phyloP scores from a whole-genome alignment of 768 basidiomycete species.

The Pulveroboletus sp. region DNA sequence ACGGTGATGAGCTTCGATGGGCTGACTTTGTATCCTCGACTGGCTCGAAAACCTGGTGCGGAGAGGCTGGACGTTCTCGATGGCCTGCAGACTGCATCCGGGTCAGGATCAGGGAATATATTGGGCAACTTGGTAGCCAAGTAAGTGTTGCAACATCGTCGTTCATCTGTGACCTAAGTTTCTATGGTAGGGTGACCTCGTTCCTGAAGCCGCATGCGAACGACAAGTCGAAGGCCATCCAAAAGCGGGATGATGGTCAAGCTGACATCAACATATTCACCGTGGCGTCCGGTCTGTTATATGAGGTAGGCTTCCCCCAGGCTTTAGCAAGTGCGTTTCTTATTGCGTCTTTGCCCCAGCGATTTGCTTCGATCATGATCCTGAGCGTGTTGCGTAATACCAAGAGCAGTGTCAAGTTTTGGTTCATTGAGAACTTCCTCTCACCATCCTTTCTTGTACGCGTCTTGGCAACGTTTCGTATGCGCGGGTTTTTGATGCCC shows the following conservation, averaged over 20 bases:
- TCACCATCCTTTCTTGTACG: conserved; percentile 92
- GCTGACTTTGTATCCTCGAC: conserved; percentile 79
- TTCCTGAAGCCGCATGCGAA: conserved; percentile 36
- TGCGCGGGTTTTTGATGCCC: background rate
- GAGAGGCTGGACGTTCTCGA: conserved; percentile 78
- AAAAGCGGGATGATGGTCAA: conserved; percentile 39
- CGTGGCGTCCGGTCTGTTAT: conserved; percentile 92
- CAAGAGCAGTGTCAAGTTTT: conserved; percentile 93
- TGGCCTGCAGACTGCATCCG: conserved; percentile 34
- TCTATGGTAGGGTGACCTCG: conserved; percentile 39
- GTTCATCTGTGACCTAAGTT: conserved; percentile 2
- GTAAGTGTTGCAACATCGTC: conserved; percentile 34
- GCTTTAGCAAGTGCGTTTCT: background rate
- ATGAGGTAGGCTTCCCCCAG: conserved; percentile 62
- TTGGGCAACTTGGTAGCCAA: conserved; percentile 48
- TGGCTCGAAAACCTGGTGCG: conserved; percentile 68
- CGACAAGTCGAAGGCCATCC: conserved; percentile 16
- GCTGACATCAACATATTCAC: conserved; percentile 99
- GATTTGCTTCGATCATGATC: conserved; percentile 98
- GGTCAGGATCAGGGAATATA: conserved; percentile 35
- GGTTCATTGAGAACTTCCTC: conserved; percentile 99
- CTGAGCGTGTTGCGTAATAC: conserved; percentile 94
- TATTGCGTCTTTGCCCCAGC: conserved; percentile 42
- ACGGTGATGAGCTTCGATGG: conserved; percentile 89
- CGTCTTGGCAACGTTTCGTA: conserved; percentile 4